Evolutionary conservation across 2,329 filamentous ascomycete genomes (phyloP), one percentile per base, ranked within the genome.

Genomic region (Penicillium sp.): DNA sequence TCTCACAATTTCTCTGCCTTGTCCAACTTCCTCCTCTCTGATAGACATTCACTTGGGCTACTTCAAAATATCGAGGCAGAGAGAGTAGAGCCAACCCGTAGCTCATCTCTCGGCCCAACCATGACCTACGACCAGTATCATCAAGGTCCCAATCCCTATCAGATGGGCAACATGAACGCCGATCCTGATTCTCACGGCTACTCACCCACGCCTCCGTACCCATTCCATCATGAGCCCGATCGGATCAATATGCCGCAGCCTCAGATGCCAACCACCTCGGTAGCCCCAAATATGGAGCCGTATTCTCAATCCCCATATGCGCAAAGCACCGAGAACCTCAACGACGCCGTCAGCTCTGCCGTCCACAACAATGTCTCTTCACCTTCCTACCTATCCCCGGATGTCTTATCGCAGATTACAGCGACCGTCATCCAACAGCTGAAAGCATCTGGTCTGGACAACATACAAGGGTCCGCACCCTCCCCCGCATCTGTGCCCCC

Each of bases 321-420:
- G 16, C 56, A 56, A 13, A 56, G 51, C 16, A 38, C 53, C 2
- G 68, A 67, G 5, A 77, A 78, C 12, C 77, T 85, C 58, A 79
- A 80, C 59, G 80, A 83, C 60, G 82, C 81, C 31, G 79, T 85
- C 58, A 79, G 75, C 59, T 78, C 78, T 56, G 81, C 81, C 9
- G 81, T 83, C 36, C 36, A 39, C 54, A 74, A 80, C 59, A 76
- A 77, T 47, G 74, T 78, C 10, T 74, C 79, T 38, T 69, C 76
- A 8, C 72, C 77, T 8, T 74, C 74, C 52, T 76, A 78, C 36
- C 71, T 87, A 12, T 80, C 84, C 47, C 83, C 83, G 2, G 81
- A 84, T 7, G 72, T 87, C 21, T 77, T 87, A 46, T 79, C 81
- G 44, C 80, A 84, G 55, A 83, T 86, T 59, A 85, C 81, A 1